Base-by-base conservation (phyloP, 1,284 basidiomycete species). In the Crucibulum cyathiforme region DNA sequence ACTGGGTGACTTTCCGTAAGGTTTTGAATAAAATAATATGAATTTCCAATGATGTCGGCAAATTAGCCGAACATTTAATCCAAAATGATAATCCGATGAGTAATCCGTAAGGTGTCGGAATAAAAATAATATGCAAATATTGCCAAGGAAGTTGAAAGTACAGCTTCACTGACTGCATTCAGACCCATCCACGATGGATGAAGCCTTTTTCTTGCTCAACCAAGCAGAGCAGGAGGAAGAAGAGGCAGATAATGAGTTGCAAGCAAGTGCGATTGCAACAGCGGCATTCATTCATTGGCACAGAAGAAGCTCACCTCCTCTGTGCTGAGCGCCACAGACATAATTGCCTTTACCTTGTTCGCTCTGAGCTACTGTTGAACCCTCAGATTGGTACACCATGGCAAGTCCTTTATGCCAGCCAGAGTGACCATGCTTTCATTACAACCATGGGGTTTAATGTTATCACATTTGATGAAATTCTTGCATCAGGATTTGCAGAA, bases 391-490 rank as follows among this genome's bases (percentile, higher is more conserved):
- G 41, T 17, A 43, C 6, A 13, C 41, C 41, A 13, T 43, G 41
- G 41, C 41, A 43, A 43, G 17, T 43, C 41, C 41, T 43, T 17
- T 43, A 43, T 43, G 41, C 4, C 41, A 43, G 41, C 41, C 41
- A 43, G 41, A 43, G 17, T 43, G 41, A 43, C 5, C 7, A 6
- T 13, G 41, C 41, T 13, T 43, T 43, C 41, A 43, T 43, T 17
- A 43, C 41, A 43, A 43, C 41, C 17, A 43, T 43, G 41, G 6
- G 41, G 13, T 43, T 43, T 43, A 17, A 43, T 43, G 41, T 43
- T 13, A 17, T 13, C 13, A 79, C 77, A 0, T 83, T 84, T 63
- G 6, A 76, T 6, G 65, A 63, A 17, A 70, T 85, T 19, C 66
- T 83, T 0, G 39, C 56, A 0, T 50, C 54, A 8, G 79, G 80